A percentile compares a stretch with the other conserved stretches of the same genome.
Conservation (phyloP, 1,284 basidiomycete species). For the Trichosporon inkin region DNA sequence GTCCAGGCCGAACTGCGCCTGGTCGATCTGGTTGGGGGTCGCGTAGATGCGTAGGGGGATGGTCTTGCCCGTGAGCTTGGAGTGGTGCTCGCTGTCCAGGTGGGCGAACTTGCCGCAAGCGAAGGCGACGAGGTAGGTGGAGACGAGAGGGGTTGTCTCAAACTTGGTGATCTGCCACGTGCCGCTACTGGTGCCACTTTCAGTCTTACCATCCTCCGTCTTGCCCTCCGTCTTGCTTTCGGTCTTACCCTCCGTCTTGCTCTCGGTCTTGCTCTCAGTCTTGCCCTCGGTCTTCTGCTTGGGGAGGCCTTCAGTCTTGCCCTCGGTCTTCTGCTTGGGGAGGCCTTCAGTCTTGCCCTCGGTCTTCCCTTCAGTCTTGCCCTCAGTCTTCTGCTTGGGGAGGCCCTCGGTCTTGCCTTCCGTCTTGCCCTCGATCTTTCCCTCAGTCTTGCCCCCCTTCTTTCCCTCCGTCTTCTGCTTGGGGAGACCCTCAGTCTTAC, state of each 20-base stretch:
- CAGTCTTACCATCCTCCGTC: constrained; percentile 50
- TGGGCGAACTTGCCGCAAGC: constrained; percentile 79
- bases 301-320: constrained; percentile 35
- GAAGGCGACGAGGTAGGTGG: constrained; percentile 85
- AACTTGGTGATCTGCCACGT: constrained; percentile 77
- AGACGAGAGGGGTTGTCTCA: constrained; percentile 73
- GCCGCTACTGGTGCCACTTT: constrained; percentile 31
- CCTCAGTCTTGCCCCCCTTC: constrained; percentile 48
- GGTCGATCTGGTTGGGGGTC: constrained; percentile 77
- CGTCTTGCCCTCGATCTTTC: constrained; percentile 41
- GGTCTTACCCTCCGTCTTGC: constrained; percentile 38
- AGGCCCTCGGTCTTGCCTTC: constrained; percentile 41
- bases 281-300: constrained; percentile 45
- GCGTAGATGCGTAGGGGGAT: constrained; percentile 84
- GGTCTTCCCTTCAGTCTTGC: constrained; percentile 35
- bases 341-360: constrained; percentile 43
- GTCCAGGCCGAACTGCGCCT: constrained; percentile 68
- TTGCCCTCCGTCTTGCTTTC: constrained; percentile 43
- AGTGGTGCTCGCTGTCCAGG: constrained; percentile 71
- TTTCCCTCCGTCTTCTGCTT: constrained; percentile 38
- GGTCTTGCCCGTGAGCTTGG: constrained; percentile 74
- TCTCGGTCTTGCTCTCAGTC: constrained; percentile 42
- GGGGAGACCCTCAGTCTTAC: constrained; percentile 34
- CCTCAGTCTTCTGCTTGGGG: constrained; percentile 34
- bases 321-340: constrained; percentile 45